Evolutionary conservation across 176 grass and related monocot genomes (phyloP).

Genomic region (Paspalum notatum): DNA sequence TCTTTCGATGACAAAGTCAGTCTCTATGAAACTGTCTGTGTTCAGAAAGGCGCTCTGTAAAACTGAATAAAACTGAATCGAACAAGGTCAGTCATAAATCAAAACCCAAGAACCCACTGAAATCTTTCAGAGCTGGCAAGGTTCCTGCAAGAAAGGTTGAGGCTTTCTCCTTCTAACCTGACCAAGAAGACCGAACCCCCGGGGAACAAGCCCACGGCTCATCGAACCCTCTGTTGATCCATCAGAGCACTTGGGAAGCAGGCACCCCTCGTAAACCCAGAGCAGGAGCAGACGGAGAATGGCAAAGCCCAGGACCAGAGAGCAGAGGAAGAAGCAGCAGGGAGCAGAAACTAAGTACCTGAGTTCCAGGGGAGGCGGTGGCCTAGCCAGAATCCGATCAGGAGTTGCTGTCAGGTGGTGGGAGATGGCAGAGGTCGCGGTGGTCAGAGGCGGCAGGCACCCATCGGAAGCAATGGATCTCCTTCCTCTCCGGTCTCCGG

Average conservation of each 20-base stretch:
- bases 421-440: constrained; percentile 29
- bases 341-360: constrained; percentile 39
- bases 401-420: constrained; percentile 56
- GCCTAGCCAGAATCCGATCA: constrained; percentile 41
- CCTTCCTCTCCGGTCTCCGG: constrained; percentile 30
- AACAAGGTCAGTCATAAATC: background rate
- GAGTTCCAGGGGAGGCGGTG: constrained; percentile 14
- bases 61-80: constrained; percentile 8
- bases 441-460: constrained; percentile 44
- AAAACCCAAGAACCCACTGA: constrained; percentile 18
- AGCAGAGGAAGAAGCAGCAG: constrained; percentile 21
- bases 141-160: background rate
- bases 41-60: background rate
- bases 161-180: constrained; percentile 18
- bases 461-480: constrained; percentile 65
- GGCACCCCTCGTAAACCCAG: constrained; percentile 18
- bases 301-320: background rate
- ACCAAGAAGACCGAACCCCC: background rate
- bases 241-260: background rate
- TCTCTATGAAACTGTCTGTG: background rate
- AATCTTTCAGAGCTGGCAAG: constrained; percentile 9
- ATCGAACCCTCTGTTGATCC: background rate
- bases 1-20: background rate
- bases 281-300: constrained; percentile 16
- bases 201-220: constrained; percentile 22